phyloP scores from a whole-genome alignment of 108 stramenopile species.

The Conticribra weissflogii region DNA sequence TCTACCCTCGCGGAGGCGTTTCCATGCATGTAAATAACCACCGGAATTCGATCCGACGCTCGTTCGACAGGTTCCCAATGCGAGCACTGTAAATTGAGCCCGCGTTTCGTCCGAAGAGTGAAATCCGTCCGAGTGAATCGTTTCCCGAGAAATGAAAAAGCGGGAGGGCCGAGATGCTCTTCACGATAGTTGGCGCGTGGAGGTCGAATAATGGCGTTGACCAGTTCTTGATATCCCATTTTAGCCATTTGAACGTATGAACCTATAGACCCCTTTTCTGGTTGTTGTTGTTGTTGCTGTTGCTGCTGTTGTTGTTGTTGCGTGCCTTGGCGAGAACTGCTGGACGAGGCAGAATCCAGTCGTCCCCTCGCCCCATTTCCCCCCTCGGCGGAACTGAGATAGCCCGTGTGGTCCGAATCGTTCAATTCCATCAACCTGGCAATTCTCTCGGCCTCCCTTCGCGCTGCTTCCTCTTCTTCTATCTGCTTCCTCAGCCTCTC shows the following conservation, averaged over 20 bases:
- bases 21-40: constrained; percentile 77
- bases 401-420: constrained; percentile 34
- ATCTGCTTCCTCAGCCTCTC: constrained; percentile 21
- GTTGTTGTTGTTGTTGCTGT: constrained; percentile 41
- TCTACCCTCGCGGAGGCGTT: constrained; percentile 63
- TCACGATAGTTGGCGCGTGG: constrained; percentile 51
- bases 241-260: constrained; percentile 73
- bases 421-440: constrained; percentile 42
- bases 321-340: constrained; percentile 23
- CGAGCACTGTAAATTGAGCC: constrained; percentile 87
- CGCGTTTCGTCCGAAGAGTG: constrained; percentile 87
- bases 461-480: constrained; percentile 35
- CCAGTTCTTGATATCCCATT: constrained; percentile 71
- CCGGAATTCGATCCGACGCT: constrained; percentile 69
- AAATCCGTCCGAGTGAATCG: constrained; percentile 95
- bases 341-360: too few species aligned
- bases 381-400: constrained; percentile 6
- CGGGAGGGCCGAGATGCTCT: constrained; percentile 84
- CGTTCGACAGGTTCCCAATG: constrained; percentile 97
- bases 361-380: constrained; percentile 2
- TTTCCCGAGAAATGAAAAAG: constrained; percentile 84
- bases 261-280: constrained; percentile 43
- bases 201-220: constrained; percentile 84
- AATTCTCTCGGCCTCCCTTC: constrained; percentile 39
- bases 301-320: constrained; percentile 13